phyloP scores from a whole-genome alignment of 495 filamentous ascomycete species.

The Jackrogersella multiformis region DNA sequence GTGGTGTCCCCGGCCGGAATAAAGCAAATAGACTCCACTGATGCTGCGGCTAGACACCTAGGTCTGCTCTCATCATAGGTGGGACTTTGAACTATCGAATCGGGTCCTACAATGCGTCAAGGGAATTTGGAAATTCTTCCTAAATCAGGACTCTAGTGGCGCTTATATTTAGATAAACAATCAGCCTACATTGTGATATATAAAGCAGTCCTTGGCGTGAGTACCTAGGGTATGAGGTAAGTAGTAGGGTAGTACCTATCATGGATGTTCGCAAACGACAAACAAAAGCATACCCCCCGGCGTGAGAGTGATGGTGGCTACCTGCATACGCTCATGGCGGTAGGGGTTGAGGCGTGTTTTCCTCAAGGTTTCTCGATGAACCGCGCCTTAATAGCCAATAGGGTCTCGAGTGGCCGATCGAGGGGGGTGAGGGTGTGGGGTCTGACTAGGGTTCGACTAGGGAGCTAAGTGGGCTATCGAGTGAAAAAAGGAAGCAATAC shows the following conservation, averaged over 20 bases:
- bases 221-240: too few species aligned
- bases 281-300: not conserved
- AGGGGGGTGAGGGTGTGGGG: slow-evolving; percentile 29
- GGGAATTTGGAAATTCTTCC: slow-evolving; percentile 23
- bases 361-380: slow-evolving; percentile 27
- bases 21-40: slow-evolving; percentile 17
- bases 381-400: slow-evolving; percentile 26
- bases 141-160: slow-evolving; percentile 14
- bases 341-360: slow-evolving; percentile 22
- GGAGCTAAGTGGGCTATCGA: slow-evolving; percentile 26
- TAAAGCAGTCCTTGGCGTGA: not conserved
- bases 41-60: slow-evolving; percentile 25
- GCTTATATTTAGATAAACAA: not conserved
- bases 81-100: slow-evolving; percentile 17
- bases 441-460: not conserved
- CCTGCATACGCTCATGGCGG: slow-evolving; percentile 26
- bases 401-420: slow-evolving; percentile 2
- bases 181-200: not conserved
- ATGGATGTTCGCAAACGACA: slow-evolving; percentile 8
- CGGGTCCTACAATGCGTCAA: slow-evolving; percentile 16
- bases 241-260: not conserved
- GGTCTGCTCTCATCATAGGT: slow-evolving; percentile 1
- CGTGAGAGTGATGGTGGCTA: slow-evolving; percentile 19
- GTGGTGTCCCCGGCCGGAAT: not conserved
- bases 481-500: slow-evolving; percentile 25